phyloP scores from a whole-genome alignment of 495 filamentous ascomycete species.

The Aspergillus incahuasiensis region DNA sequence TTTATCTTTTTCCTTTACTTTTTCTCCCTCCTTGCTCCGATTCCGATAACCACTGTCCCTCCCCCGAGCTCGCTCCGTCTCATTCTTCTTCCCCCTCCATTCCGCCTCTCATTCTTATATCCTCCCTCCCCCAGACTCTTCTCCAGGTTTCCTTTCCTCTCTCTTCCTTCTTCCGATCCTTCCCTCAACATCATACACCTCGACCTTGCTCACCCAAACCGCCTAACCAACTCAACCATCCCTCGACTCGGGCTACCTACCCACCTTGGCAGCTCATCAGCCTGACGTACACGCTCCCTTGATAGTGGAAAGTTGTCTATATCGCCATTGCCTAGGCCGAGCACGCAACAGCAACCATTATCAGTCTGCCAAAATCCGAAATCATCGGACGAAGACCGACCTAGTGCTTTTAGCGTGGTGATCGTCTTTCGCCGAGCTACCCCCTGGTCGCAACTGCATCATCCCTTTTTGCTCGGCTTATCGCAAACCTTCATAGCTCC shows the following conservation, averaged over 20 bases:
- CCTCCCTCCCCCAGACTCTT: slow-evolving; percentile 27
- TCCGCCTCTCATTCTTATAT: slow-evolving; percentile 27
- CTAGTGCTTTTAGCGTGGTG: slow-evolving; percentile 25
- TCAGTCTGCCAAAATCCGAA: slow-evolving; percentile 11
- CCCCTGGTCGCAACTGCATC: slow-evolving; percentile 25
- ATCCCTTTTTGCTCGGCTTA: slow-evolving; percentile 24
- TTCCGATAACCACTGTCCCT: slow-evolving; percentile 33
- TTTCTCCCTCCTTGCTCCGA: slow-evolving; percentile 21
- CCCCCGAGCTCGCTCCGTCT: slow-evolving; percentile 25
- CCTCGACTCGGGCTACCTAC: neutral
- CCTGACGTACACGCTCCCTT: slow-evolving; percentile 9
- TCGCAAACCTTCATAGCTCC: slow-evolving; percentile 14
- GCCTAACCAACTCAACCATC: neutral
- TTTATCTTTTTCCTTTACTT: slow-evolving; percentile 16
- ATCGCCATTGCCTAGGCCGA: neutral
- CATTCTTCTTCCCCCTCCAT: slow-evolving; percentile 39
- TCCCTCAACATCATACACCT: slow-evolving; percentile 11
- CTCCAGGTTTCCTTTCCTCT: slow-evolving; percentile 25
- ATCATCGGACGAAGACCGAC: slow-evolving; percentile 12
- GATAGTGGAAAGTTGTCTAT: slow-evolving; percentile 6
- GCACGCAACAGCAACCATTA: slow-evolving; percentile 8
- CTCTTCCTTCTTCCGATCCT: slow-evolving; percentile 14
- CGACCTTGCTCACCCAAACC: slow-evolving; percentile 10
- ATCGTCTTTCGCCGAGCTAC: slow-evolving; percentile 29
- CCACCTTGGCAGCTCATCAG: neutral